Percentiles rank a stretch among this genome's conserved stretches.
phyloP scores from a whole-genome alignment of 2,329 filamentous ascomycete genomes.

The Beauveria brongniartii region DNA sequence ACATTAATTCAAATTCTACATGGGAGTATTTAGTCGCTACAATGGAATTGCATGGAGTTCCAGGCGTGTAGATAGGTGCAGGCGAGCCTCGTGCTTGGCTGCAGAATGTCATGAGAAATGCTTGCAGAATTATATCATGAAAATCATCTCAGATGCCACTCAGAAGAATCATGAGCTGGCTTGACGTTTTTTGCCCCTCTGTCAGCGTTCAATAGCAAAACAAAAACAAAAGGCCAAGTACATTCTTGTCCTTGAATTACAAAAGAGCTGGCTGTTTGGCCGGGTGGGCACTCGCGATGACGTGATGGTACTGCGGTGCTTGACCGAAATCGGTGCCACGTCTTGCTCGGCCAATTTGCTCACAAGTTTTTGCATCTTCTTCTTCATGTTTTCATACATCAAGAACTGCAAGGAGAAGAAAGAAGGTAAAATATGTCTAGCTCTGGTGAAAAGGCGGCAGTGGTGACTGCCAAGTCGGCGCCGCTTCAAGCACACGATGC shows the following conservation, averaged over 20 bases:
- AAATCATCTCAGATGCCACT: background rate
- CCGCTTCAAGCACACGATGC: background rate
- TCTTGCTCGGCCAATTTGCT: background rate
- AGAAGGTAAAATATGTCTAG: background rate
- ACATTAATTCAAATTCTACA: constrained; percentile 9
- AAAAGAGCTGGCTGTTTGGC: background rate
- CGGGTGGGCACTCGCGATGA: background rate
- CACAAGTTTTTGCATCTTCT: no score
- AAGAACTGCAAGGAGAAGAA: background rate
- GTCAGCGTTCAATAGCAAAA: background rate
- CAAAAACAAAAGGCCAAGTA: no score
- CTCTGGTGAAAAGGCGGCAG: background rate
- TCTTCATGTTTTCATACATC: no score
- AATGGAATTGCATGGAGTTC: background rate
- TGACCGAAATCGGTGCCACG: background rate
- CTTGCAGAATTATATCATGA: background rate
- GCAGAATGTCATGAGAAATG: background rate
- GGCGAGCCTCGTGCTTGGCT: background rate
- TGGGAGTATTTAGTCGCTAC: background rate
- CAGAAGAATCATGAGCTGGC: no score
- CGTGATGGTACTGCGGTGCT: background rate
- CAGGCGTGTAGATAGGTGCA: background rate
- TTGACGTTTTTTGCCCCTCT: no score
- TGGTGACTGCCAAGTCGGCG: background rate
- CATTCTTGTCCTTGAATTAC: background rate